Base-by-base conservation (phyloP, 78 protist genomes). In the Chrysochromulina parva region DNA sequence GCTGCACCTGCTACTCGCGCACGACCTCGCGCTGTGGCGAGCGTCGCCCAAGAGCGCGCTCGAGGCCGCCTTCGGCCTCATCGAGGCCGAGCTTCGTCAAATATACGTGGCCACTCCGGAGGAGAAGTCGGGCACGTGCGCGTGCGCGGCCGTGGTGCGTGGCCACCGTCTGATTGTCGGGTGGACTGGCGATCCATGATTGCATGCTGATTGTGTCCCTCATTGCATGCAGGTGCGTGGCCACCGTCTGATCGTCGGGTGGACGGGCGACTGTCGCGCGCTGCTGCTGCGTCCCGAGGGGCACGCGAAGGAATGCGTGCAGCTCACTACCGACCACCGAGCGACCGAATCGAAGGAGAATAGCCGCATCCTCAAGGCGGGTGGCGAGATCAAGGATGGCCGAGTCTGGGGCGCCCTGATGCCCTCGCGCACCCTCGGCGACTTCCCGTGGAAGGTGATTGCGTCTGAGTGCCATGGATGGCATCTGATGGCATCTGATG, bases 341-440 rank as follows among this genome's bases (percentile, higher is more conserved):
- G 53, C 84, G 6, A 48, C 84, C 84, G 84, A 47, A 13, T 2
- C 57, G 52, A 57, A 6, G 38, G 84, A 74, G 84, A 10, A 14
- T 4, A 7, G 24, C 58, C 53, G 84, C 58, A 74, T 74, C 58
- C 16, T 13, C 1, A 1, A 14, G 84, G 55, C n/a, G 22, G 84
- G 84, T n/a, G 84, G 84, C 26, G 3, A 48, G 57, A 26, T 73
- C 28, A 47, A 1, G 14, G 84, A 74, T 57, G 58, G 58, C 20
- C 84, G 84, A 55, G 84, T 48, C 24, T 38, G 54, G 84, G 84
- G 84, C 58, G 2, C 54, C 13, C 84, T 74, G 24, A 74, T 74
- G 24, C 84, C 84, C 11, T 48, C 57, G n/a, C 53, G 84, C 58
- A 74, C 84, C 22, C 84, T 74, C n/a, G 84, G 84, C 53, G 84